phyloP scores from a whole-genome alignment of 331 rosid species.

The Quercus phellos region DNA sequence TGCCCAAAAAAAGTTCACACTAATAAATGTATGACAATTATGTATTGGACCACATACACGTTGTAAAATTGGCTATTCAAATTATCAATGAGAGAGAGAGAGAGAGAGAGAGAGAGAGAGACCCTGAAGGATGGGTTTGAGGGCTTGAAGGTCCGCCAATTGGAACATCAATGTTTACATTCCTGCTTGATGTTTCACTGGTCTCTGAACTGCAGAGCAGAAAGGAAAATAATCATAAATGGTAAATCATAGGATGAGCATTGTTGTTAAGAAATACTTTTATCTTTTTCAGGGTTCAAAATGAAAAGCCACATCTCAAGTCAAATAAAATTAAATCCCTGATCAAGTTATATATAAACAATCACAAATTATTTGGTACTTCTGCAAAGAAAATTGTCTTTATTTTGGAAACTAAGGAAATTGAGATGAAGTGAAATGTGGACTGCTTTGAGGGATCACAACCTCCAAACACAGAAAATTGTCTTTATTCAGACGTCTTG shows the following conservation, averaged over 20 bases:
- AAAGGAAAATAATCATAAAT: conserved; percentile 5
- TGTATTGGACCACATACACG: not conserved
- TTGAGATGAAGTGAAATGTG: too few relatives aligned
- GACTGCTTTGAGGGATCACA: too few relatives aligned
- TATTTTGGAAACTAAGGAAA: too few relatives aligned
- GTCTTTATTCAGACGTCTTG: too few relatives aligned
- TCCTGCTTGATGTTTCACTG: conserved; percentile 35
- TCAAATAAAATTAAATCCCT: not conserved
- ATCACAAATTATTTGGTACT: not conserved
- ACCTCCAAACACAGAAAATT: too few relatives aligned
- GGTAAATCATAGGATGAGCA: not conserved
- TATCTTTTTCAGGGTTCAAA: not conserved
- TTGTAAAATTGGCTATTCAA: not conserved
- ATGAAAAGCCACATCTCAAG: not conserved
- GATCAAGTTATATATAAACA: not conserved
- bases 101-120: conserved; percentile 12
- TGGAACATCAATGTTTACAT: conserved; percentile 27
- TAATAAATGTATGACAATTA: not conserved
- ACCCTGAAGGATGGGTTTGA: conserved; percentile 48
- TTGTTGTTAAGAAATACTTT: not conserved
- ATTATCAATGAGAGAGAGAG: not conserved
- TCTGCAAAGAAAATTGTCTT: too few relatives aligned
- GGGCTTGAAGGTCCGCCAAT: conserved; percentile 42
- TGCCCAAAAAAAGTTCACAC: too few relatives aligned
- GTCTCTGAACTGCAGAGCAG: conserved; percentile 44